Evolutionary conservation across 176 grass and related monocot species (phyloP), one percentile per base, ranked within the genome.

Genomic region (Themeda triandra): DNA sequence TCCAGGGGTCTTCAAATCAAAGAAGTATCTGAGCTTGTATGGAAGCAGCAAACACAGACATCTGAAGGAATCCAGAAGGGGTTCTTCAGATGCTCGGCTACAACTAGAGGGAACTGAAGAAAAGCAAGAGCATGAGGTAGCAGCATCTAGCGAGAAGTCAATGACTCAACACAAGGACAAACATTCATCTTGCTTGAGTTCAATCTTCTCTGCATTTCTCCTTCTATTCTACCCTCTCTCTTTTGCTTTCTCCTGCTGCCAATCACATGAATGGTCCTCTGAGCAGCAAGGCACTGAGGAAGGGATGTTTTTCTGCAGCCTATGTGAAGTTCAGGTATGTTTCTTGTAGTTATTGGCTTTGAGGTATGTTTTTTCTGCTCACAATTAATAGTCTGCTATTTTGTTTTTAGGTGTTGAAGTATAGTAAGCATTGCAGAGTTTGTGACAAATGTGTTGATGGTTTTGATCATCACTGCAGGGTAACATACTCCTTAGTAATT

Each of bases 401-500:
- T 54, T 54, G 60, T 70, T 28, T 80, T 42, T 85, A 99, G 97
- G 97, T 99, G 28, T 84, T 99, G 76, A 99, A 92, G 75, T 99
- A 96, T 78, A 99, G 97, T 48, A 99, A 99, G 69, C 97, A 99
- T 51, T 99, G 97, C 76, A 91, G 97, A 92, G 92, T 99, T 59
- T 99, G 97, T 83, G 97, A 99, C 71, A 99, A 99, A 89, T 99
- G 97, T 86, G 93, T 99, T 41, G 97, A 99, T 15, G 93, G 97
- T 65, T 99, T 99, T 82, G 97, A 99, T 94, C 97, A 99, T 86
- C 97, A 99, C 72, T 99, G 97, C 88, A 88, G 97, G 85, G 97
- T 99, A 90, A 90, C 51, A 65, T 63, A 78, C 65, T 77, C 36
- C 3, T 56, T 24, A 84, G 80, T 23, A 56, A 4, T 75, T 10